Conservation (phyloP, 768 basidiomycete genomes). For the Tulasnella sp. region DNA sequence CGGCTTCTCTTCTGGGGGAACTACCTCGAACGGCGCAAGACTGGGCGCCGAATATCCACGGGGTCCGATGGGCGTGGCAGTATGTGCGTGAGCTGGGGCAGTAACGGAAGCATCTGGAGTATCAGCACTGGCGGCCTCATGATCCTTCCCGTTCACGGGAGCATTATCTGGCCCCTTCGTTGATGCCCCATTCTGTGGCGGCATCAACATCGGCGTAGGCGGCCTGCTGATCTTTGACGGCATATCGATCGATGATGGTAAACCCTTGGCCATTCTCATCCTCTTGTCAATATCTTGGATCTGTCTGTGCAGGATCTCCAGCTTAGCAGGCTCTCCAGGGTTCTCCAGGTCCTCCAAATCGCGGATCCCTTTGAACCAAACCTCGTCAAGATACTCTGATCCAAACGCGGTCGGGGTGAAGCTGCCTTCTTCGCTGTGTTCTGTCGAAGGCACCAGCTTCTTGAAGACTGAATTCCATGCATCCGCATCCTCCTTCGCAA, state of each 20-base stretch:
- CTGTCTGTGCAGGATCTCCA: constrained; percentile 10
- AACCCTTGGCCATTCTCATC: constrained; percentile 1
- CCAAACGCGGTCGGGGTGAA: neutral
- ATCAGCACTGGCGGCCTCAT: no score
- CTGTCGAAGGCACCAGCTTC: neutral
- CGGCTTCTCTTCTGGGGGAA: no score
- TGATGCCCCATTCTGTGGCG: no score
- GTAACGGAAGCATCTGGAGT: no score
- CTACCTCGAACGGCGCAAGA: no score
- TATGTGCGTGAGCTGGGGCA: no score
- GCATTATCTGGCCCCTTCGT: no score
- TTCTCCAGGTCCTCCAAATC: constrained; percentile 16
- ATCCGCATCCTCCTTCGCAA: constrained; percentile 5
- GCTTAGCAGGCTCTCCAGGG: constrained; percentile 2
- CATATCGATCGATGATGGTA: neutral
- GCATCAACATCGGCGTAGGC: neutral
- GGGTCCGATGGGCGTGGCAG: no score
- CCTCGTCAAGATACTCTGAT: constrained; percentile 12
- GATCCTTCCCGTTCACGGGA: no score
- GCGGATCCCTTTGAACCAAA: constrained; percentile 13
- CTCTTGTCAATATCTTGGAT: constrained; percentile 13
- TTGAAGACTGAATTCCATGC: neutral
- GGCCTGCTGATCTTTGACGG: neutral
- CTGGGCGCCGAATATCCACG: no score
- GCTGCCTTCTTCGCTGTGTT: neutral